Base-by-base conservation (phyloP, 371 early-diverging fungal species). In the Rhizopus stolonifer region DNA sequence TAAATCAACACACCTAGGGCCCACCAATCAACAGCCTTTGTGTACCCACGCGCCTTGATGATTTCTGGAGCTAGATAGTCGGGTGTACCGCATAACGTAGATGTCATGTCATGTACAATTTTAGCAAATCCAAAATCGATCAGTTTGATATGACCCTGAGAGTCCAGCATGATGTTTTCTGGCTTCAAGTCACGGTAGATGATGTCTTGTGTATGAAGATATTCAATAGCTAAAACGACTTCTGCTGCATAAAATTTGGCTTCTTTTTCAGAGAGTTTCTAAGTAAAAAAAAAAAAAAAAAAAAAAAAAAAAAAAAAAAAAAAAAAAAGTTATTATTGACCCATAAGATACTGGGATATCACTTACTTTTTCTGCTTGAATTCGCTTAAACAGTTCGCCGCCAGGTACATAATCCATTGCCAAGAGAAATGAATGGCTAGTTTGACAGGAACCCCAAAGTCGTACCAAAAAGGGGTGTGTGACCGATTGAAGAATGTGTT, bases 61-160 rank as follows among this genome's bases (percentile, higher is more conserved):
- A 90, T 88, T 69, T 96, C 96, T 22, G 98, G 96, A 3, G 98
- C 95, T 77, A 96, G 83, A 65, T 98, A 99, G 72, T 98, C 99
- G 13, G 99, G 99, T 26, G 99, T 99, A 10, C 99, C 99, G 67
- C 98, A 98, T 21, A 95, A 68, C n/a, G 92, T 94, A 91, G 91
- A 91, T 31, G 92, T 91, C 79, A 62, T 61, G 26, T 44, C 66
- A 26, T 49, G 42, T 9, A 60, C 52, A 46, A 51, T 34, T 24
- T 93, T 94, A 23, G 96, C 93, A 80, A 96, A 95, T 18, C 98
- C 98, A 81, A 97, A 96, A 70, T 97, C 96, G 7, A 94, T 89
- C 48, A 97, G 85, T 69, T 94, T 94, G 59, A 96, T 86, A 67
- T 96, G 92, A 1, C 98, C 98, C 34, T 80, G 70, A 39, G 82